Percentiles rank a stretch among this genome's conserved stretches.
phyloP scores from a whole-genome alignment of 441 rosid genomes.

The Populus hybrid region DNA sequence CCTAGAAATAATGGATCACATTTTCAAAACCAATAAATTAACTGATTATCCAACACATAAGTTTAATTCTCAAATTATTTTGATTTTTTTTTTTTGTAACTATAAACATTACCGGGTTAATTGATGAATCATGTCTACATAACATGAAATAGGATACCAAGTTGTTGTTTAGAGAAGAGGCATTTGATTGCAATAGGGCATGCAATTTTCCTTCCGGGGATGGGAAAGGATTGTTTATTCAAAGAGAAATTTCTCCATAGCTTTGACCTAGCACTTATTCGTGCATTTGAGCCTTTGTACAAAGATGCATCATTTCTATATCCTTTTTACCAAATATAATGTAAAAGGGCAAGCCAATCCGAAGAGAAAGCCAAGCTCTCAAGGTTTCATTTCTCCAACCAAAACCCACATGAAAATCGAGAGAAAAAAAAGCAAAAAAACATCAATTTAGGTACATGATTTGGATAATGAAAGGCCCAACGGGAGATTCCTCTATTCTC shows the following conservation, averaged over 20 bases:
- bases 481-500: not conserved
- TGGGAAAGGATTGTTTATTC: too few relatives aligned
- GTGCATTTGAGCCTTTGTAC: not conserved
- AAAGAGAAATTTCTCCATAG: too few relatives aligned
- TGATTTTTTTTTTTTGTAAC: too few relatives aligned
- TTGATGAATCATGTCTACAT: too few relatives aligned
- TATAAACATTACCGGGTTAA: too few relatives aligned
- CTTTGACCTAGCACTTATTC: not conserved
- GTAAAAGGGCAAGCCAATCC: not conserved
- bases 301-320: not conserved
- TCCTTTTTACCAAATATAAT: not conserved
- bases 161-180: too few relatives aligned
- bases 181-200: too few relatives aligned
- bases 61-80: rapidly evolving
- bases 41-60: too few relatives aligned
- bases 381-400: not conserved
- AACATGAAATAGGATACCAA: too few relatives aligned
- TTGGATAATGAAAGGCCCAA: not conserved
- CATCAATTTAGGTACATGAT: not conserved
- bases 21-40: too few relatives aligned
- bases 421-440: not conserved
- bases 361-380: not conserved
- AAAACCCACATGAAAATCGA: not conserved
- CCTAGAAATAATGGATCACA: rapidly evolving
- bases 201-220: too few relatives aligned